Conservation (phyloP, 1,139 yeast species). For the Debaryomyces fabryi region DNA sequence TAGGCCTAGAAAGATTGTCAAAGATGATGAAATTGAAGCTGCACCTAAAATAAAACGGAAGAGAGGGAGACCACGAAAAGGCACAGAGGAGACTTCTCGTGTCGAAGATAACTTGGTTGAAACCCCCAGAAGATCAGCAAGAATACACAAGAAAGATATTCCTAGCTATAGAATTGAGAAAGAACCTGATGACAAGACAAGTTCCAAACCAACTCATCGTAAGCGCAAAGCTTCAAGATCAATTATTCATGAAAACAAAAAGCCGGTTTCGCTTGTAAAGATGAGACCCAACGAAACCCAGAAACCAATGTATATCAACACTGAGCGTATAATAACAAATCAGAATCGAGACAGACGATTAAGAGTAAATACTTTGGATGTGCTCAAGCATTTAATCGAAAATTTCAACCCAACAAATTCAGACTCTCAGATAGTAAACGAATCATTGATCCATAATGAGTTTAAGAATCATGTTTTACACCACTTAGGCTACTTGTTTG, state of each 20-base stretch:
- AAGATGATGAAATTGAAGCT: not conserved
- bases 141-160: not conserved
- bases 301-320: constrained; percentile 31
- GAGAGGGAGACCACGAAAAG: constrained; percentile 19
- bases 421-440: constrained; percentile 22
- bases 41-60: constrained; percentile 12
- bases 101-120: not conserved
- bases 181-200: not conserved
- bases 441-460: constrained; percentile 28
- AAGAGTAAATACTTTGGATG: constrained; percentile 40
- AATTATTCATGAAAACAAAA: not conserved
- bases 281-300: constrained; percentile 23
- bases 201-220: not conserved
- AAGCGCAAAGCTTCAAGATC: not conserved
- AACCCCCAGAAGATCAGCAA: not conserved
- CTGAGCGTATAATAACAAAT: constrained; percentile 30
- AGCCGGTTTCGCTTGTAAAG: constrained; percentile 25
- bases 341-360: constrained; percentile 28
- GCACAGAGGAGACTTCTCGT: not conserved
- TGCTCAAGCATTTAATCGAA: constrained; percentile 34
- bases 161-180: not conserved
- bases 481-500: constrained; percentile 35
- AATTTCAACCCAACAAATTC: constrained; percentile 27
- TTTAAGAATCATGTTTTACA: constrained; percentile 35
- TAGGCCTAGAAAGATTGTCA: constrained; percentile 13